Base-by-base conservation (phyloP, 805 yeast species). In the Ogataea siamensis region DNA sequence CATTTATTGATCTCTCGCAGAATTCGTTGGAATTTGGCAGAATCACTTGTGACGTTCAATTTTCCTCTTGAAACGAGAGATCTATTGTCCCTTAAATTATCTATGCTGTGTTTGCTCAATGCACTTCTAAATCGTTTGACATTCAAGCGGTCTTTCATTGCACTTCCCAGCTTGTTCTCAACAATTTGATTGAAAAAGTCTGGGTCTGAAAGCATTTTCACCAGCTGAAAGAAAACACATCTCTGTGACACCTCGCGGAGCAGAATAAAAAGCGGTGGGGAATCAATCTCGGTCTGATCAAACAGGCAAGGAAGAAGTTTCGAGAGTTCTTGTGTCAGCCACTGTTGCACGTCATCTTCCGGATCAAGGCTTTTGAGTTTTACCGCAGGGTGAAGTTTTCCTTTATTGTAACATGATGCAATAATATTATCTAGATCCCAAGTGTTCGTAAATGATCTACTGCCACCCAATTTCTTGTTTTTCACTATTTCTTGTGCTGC, bases 171-270 rank as follows among this genome's bases (percentile, higher is more conserved):
- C 2, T 73, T 57, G 35, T 73, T 72, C 7, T 79, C 78, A 11
- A 87, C 68, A 27, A 70, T 52, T 39, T 77, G 74, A 55, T 89
- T 89, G 76, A 83, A 83, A 43, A 77, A 83, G 55, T 87, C 95
- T 1, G 91, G 76, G 33, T 83, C 89, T 0, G 81, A 62, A 1
- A 83, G 49, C 62, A 82, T 73, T 5, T 64, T 54, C 4, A 68
- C 40, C 0, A 74, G 36, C 0, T 87, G 85, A 15, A 58, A 54
- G 8, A 87, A 45, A 0, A 87, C 75, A 38, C 75, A 71, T 16
- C 77, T 67, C 0, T 85, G 57, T 2, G 87, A 37, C 5, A 89
- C 66, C 50, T 89, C 96, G 25, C 80, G 65, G 0, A 82, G 50
- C 7, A 89, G 61, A 0, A 71, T 57, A 0, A 47, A 40, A 0